Conservation (phyloP, 164 flowering plant genomes). For the Macadamia tetraphylla region DNA sequence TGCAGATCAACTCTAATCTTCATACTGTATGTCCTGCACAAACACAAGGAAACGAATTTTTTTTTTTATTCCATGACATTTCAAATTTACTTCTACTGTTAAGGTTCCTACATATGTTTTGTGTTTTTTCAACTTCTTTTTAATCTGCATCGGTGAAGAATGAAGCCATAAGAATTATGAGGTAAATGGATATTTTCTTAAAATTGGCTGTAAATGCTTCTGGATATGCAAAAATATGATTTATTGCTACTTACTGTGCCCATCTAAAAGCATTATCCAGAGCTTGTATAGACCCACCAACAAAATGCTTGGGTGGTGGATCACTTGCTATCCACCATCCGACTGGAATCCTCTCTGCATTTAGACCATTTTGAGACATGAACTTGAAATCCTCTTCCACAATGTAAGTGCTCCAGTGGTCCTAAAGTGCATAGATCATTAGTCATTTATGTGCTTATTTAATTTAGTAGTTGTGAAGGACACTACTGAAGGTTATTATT, state of each 20-base stretch:
- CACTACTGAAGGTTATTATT: too few species aligned
- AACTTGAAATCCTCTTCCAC: slow-evolving; percentile 10
- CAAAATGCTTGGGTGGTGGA: slow-evolving; percentile 52
- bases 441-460: not conserved
- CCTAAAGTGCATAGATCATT: slow-evolving; percentile 19
- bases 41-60: not conserved
- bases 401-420: slow-evolving; percentile 46
- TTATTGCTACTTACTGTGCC: slow-evolving; percentile 24
- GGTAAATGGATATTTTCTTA: too few species aligned
- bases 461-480: too few species aligned
- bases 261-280: slow-evolving; percentile 47
- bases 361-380: slow-evolving; percentile 37
- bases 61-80: too few species aligned
- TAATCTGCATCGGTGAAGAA: too few species aligned
- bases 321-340: slow-evolving; percentile 65
- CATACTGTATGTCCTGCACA: slow-evolving; percentile 27
- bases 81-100: too few species aligned
- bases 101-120: too few species aligned
- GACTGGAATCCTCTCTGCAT: slow-evolving; percentile 53
- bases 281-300: slow-evolving; percentile 44
- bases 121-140: too few species aligned
- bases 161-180: too few species aligned
- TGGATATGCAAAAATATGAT: not conserved
- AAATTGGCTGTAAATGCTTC: too few species aligned
- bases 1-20: slow-evolving; percentile 59